Evolutionary conservation across 164 flowering plant species (phyloP).

Genomic region (Macadamia integrifolia): DNA sequence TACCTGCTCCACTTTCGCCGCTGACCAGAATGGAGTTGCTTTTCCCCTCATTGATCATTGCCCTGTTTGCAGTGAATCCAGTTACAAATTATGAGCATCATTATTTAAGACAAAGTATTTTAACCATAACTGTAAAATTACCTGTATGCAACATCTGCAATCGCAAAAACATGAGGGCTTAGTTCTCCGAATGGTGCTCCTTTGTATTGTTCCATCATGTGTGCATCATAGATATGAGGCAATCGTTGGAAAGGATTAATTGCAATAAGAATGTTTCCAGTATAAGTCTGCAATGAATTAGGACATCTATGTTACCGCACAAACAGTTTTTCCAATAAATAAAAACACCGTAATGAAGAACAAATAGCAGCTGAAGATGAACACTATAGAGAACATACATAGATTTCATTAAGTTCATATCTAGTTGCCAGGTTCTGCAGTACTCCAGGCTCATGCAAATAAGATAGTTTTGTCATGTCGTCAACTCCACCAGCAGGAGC

Average conservation of each 20-base stretch:
- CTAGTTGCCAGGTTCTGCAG: slow-evolving; percentile 70
- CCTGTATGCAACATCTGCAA: slow-evolving; percentile 85
- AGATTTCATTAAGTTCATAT: slow-evolving; percentile 71
- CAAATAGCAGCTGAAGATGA: slow-evolving; percentile 1
- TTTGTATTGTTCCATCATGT: slow-evolving; percentile 65
- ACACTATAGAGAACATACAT: slow-evolving; percentile 37
- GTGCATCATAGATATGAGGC: slow-evolving; percentile 51
- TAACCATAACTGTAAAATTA: slow-evolving; percentile 14
- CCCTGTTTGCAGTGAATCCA: slow-evolving; percentile 36
- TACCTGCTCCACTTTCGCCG: slow-evolving; percentile 94
- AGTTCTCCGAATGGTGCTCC: slow-evolving; percentile 60
- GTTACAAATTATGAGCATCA: slow-evolving; percentile 5
- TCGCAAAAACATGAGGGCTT: slow-evolving; percentile 85
- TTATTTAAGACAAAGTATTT: slow-evolving; percentile 1
- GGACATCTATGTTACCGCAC: slow-evolving; percentile 4
- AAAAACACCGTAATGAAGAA: background rate
- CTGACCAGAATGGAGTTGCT: slow-evolving; percentile 75
- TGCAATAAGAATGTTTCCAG: slow-evolving; percentile 82
- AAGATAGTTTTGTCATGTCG: slow-evolving; percentile 86
- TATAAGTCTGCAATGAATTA: slow-evolving; percentile 68
- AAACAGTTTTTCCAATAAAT: slow-evolving; percentile 3
- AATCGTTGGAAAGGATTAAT: slow-evolving; percentile 78
- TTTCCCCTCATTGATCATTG: slow-evolving; percentile 70
- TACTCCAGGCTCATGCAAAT: slow-evolving; percentile 87
- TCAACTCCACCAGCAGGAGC: slow-evolving; percentile 72